Percentiles rank a stretch among this genome's conserved stretches.
phyloP scores from a whole-genome alignment of 1,284 basidiomycete genomes.

The Rhodotorula mucilaginosa region DNA sequence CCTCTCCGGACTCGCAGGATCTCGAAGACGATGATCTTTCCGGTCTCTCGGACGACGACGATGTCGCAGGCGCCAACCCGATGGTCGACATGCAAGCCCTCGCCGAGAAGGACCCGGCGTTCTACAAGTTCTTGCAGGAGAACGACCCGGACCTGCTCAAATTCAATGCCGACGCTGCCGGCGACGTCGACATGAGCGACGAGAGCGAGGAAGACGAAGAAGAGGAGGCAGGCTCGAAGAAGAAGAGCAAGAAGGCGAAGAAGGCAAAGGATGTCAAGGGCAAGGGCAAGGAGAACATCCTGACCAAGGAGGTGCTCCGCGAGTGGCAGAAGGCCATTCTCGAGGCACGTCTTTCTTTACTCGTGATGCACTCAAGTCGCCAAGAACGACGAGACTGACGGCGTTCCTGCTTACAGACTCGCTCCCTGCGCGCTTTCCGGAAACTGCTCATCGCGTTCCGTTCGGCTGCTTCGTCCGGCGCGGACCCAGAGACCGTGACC shows the following conservation, averaged over 20 bases:
- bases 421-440: slow-evolving; percentile 78
- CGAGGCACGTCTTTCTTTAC: slow-evolving; percentile 57
- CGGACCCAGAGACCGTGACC: slow-evolving; percentile 4
- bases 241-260: slow-evolving; percentile 54
- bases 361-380: too few relatives aligned
- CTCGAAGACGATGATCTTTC: slow-evolving; percentile 40
- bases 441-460: slow-evolving; percentile 86
- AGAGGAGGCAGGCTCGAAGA: slow-evolving; percentile 53
- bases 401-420: slow-evolving; percentile 58
- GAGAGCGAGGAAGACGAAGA: slow-evolving; percentile 41
- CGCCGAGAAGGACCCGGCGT: slow-evolving; percentile 94
- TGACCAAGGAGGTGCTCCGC: slow-evolving; percentile 73
- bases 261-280: slow-evolving; percentile 50
- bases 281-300: slow-evolving; percentile 49
- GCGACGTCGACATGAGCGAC: slow-evolving; percentile 50
- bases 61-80: slow-evolving; percentile 7
- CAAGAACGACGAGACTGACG: not conserved
- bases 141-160: slow-evolving; percentile 86
- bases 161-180: slow-evolving; percentile 55
- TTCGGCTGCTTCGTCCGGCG: slow-evolving; percentile 64
- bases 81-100: slow-evolving; percentile 81
- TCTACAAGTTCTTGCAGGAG: slow-evolving; percentile 96
- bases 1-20: slow-evolving; percentile 13
- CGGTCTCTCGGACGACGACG: slow-evolving; percentile 40
- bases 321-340: slow-evolving; percentile 90